Evolutionary conservation across 2,329 filamentous ascomycete genomes (phyloP).

Genomic region (Magnaporthiopsis incrustans): DNA sequence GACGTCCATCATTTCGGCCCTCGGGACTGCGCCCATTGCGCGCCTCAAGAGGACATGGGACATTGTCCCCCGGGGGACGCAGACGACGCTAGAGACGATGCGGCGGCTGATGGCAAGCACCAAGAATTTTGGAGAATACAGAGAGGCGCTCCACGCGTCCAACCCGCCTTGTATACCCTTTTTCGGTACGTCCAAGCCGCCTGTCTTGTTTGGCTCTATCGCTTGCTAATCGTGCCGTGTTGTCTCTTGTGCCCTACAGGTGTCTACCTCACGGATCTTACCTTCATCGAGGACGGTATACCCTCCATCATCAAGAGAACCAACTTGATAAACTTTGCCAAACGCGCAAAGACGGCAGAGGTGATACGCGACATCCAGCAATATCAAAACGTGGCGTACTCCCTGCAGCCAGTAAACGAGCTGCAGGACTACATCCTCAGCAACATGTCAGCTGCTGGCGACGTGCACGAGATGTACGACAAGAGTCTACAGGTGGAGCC

Average conservation of each 20-base stretch:
- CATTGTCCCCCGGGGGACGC: conserved; percentile 80
- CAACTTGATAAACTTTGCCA: conserved; percentile 96
- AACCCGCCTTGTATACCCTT: conserved; percentile 98
- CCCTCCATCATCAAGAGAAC: conserved; percentile 94
- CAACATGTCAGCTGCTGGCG: conserved; percentile 91
- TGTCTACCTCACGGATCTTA: conserved; percentile 93
- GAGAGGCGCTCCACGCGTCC: conserved; percentile 83
- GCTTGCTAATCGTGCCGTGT: not conserved
- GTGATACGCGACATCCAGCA: conserved; percentile 98
- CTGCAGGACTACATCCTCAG: conserved; percentile 94
- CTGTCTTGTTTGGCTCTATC: not conserved
- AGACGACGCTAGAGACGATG: conserved; percentile 78
- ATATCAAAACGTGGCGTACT: conserved; percentile 97
- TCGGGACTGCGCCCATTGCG: conserved; percentile 91
- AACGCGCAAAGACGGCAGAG: conserved; percentile 94
- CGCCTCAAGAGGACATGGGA: conserved; percentile 91
- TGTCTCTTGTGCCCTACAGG: conserved; percentile 40
- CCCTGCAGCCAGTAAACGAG: conserved; percentile 79
- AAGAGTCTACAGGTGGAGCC: conserved; percentile 91
- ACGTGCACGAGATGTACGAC: conserved; percentile 99
- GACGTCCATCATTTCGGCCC: conserved; percentile 93
- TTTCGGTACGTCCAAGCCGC: conserved; percentile 61
- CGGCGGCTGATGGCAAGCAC: conserved; percentile 91
- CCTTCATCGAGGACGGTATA: conserved; percentile 96
- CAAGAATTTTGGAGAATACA: conserved; percentile 96